A percentile compares a stretch with the other conserved stretches of the same genome.
These are phyloP conservation scores for Ajuga reptans DNA, from an alignment of 305 asterid genomes.

Conservation along the genomic window DNA sequence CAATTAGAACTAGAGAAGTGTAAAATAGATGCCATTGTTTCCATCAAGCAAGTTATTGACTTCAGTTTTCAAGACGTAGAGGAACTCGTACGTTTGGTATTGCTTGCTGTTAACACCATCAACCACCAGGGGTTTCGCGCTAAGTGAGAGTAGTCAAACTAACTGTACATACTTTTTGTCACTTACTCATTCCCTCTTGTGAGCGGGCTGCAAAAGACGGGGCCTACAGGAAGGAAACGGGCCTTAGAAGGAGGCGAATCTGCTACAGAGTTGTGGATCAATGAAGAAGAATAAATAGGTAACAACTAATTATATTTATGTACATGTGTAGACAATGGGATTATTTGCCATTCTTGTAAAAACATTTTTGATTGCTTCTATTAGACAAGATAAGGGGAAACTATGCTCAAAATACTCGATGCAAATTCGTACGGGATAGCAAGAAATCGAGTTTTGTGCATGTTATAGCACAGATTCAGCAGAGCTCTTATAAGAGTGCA, in stretches of 20 bases:
- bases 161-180: conserved; percentile 37
- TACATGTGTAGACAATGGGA: conserved; percentile 62
- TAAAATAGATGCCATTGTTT: conserved; percentile 47
- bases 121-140: conserved; percentile 43
- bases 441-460: conserved; percentile 25
- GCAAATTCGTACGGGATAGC: conserved; percentile 17
- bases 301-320: conserved; percentile 39
- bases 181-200: conserved; percentile 21
- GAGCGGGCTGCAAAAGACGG: conserved; percentile 15
- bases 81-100: conserved; percentile 55
- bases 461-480: conserved; percentile 29
- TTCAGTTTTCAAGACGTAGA: conserved; percentile 73
- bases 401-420: conserved; percentile 24
- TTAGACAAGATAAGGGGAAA: conserved; percentile 36
- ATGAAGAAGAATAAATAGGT: conserved; percentile 29
- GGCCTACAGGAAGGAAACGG: too few relatives aligned
- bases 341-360: conserved; percentile 32
- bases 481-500: conserved; percentile 35
- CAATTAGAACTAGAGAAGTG: conserved; percentile 39
- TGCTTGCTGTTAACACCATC: conserved; percentile 50
- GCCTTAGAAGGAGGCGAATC: neutral
- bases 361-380: conserved; percentile 30
- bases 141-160: conserved; percentile 39
- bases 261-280: neutral
- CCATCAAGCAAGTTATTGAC: conserved; percentile 63